phyloP scores from a whole-genome alignment of 768 basidiomycete genomes.

The Chalciporus sphaerocephalus region DNA sequence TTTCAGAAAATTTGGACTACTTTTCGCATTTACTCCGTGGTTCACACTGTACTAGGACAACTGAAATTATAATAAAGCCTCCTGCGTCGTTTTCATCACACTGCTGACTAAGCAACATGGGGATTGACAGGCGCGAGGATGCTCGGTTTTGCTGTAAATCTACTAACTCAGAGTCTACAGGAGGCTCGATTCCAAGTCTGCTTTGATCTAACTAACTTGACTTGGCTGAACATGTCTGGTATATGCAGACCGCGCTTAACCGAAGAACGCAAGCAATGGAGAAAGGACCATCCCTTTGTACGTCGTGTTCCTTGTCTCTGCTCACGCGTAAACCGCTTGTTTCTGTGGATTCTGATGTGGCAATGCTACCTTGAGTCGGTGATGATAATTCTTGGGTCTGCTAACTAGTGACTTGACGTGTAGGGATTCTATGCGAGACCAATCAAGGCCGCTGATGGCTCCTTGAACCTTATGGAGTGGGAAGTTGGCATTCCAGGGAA shows the following conservation, averaged over 20 bases:
- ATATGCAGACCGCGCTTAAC: constrained; percentile 90
- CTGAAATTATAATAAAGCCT: background rate
- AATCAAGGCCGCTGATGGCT: constrained; percentile 82
- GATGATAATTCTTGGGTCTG: background rate
- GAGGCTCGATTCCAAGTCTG: background rate
- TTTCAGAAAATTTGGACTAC: no score
- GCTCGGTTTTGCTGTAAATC: background rate
- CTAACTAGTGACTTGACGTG: constrained; percentile 9
- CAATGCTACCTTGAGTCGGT: background rate
- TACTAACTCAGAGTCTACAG: constrained; percentile 20
- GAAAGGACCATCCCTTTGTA: constrained; percentile 98
- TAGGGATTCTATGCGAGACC: constrained; percentile 98
- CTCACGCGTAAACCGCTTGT: constrained; percentile 2
- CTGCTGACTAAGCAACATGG: constrained; percentile 7
- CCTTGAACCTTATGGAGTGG: constrained; percentile 97
- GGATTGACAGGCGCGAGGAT: background rate
- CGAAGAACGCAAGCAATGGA: constrained; percentile 98
- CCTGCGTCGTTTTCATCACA: background rate
- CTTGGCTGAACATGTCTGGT: constrained; percentile 60
- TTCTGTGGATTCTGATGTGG: background rate
- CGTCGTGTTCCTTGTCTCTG: constrained; percentile 32
- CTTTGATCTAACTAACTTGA: constrained; percentile 1
- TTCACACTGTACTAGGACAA: background rate
- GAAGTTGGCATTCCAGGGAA: constrained; percentile 99
- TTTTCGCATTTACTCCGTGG: background rate